phyloP scores from a whole-genome alignment of 2,329 filamentous ascomycete species.

The Phyllosticta citribraziliensis region DNA sequence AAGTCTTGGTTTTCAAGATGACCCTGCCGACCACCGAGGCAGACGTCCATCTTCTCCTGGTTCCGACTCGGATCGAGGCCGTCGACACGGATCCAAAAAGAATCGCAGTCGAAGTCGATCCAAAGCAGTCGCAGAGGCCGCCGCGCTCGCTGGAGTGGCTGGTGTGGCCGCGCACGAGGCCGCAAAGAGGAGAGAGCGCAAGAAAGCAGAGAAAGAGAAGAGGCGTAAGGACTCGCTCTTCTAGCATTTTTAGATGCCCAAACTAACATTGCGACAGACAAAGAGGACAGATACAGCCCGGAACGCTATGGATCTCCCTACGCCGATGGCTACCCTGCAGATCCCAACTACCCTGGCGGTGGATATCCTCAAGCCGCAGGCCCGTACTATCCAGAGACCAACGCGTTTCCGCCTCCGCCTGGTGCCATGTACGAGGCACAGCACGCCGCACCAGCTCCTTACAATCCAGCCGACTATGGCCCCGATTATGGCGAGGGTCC shows the following conservation, averaged over 20 bases:
- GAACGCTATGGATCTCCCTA: background rate
- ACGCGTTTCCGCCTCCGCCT: conserved; percentile 41
- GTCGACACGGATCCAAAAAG: conserved; percentile 24
- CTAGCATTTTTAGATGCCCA: background rate
- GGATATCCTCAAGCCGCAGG: conserved; percentile 6
- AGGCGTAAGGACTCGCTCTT: conserved; percentile 35
- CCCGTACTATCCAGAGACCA: conserved; percentile 36
- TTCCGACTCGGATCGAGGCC: conserved; percentile 29
- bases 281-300: conserved; percentile 11
- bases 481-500: conserved; percentile 15
- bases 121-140: conserved; percentile 44
- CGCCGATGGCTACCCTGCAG: conserved; percentile 2
- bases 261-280: conserved; percentile 7
- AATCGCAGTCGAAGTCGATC: conserved; percentile 40
- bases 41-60: conserved; percentile 27
- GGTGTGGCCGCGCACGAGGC: conserved; percentile 49
- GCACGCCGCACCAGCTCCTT: conserved; percentile 23
- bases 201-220: conserved; percentile 43
- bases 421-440: conserved; percentile 20
- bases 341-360: background rate
- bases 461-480: conserved; percentile 38
- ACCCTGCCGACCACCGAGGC: conserved; percentile 33
- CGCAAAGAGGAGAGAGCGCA: conserved; percentile 46
- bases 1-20: conserved; percentile 27
- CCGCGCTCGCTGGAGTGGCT: conserved; percentile 47